Percentiles rank a stretch among this genome's conserved stretches.
phyloP scores from a whole-genome alignment of 352 stramenopile genomes.

The Lagenidium sp. region DNA sequence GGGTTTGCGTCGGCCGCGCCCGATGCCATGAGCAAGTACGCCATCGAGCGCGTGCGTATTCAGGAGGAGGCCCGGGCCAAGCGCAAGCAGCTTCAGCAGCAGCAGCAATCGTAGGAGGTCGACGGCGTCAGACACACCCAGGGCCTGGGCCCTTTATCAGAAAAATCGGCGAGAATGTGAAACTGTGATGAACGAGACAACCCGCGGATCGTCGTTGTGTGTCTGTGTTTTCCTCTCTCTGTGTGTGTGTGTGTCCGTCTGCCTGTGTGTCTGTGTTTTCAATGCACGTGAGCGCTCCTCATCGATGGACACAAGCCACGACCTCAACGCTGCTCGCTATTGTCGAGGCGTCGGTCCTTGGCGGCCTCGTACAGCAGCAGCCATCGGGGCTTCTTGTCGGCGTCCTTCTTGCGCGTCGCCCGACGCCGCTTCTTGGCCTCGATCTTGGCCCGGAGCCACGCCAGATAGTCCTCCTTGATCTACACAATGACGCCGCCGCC shows the following conservation, averaged over 20 bases:
- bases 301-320: too few relatives aligned
- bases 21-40: conserved; percentile 59
- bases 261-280: too few relatives aligned
- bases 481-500: too few relatives aligned
- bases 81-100: background rate
- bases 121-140: background rate
- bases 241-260: too few relatives aligned
- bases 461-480: conserved; percentile 68
- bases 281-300: too few relatives aligned
- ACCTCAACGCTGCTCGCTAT: too few relatives aligned
- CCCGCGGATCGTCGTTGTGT: too few relatives aligned
- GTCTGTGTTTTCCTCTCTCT: too few relatives aligned
- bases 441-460: conserved; percentile 56
- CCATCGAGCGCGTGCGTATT: conserved; percentile 46
- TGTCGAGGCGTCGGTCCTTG: conserved; percentile 11
- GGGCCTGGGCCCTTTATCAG: background rate
- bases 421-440: conserved; percentile 37
- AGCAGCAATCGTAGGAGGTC: background rate
- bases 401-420: conserved; percentile 32
- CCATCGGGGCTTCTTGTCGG: conserved; percentile 57
- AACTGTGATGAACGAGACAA: too few relatives aligned
- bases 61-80: conserved; percentile 29
- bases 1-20: conserved; percentile 58
- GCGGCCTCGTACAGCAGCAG: conserved; percentile 58
- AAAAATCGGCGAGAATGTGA: too few relatives aligned